Conservation (phyloP, 257 asterid genomes). For the Solanum rostratum region DNA sequence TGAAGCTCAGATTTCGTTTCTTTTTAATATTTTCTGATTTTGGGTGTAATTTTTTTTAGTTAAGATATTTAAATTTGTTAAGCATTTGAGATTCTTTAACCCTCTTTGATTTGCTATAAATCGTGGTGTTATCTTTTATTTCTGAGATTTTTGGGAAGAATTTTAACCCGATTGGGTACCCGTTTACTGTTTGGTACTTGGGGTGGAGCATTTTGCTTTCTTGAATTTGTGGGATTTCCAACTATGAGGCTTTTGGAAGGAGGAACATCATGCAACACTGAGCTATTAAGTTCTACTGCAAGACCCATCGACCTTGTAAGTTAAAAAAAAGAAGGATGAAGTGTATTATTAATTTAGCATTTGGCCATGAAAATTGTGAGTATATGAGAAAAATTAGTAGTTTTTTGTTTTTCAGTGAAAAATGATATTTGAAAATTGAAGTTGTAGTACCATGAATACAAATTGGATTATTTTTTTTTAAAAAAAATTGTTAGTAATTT, state of each 20-base stretch:
- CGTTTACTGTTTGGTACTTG: background rate
- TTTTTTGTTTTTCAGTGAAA: background rate
- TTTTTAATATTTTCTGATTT: background rate
- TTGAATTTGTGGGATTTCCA: background rate
- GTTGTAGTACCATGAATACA: background rate
- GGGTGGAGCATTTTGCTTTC: background rate
- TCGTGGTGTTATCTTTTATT: background rate
- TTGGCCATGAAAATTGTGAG: background rate
- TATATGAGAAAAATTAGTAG: background rate
- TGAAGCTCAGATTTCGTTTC: background rate
- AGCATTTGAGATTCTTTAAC: background rate
- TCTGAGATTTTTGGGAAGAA: background rate
- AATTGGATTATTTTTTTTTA: background rate
- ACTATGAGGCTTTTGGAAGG: constrained; percentile 51
- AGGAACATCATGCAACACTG: constrained; percentile 48
- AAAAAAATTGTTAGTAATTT: background rate
- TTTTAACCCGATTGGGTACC: background rate
- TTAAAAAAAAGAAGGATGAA: background rate
- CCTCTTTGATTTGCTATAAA: background rate
- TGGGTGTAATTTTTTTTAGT: background rate
- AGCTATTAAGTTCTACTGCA: constrained; percentile 6
- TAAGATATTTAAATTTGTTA: background rate
- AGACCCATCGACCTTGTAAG: background rate
- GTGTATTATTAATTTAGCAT: too few species aligned
- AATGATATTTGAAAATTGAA: background rate